Conservation (phyloP, 768 basidiomycete genomes). For the Leccinum fibrillosum region DNA sequence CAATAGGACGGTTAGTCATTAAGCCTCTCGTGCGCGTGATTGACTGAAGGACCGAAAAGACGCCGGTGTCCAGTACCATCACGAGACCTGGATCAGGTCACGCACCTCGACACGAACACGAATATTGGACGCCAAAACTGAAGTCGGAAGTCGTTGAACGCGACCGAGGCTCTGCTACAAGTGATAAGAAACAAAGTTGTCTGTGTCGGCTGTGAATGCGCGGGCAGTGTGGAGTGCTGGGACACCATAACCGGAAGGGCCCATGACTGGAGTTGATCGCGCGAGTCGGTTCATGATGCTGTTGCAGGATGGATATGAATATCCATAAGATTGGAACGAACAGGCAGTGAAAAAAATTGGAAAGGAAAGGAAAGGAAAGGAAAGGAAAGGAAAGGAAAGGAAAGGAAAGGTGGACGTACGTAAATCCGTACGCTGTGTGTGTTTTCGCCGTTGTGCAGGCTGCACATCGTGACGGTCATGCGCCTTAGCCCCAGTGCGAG, state of each 20-base stretch:
- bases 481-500: too few relatives aligned
- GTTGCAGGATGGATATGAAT: not conserved
- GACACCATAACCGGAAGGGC: constrained; percentile 24
- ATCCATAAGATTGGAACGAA: constrained; percentile 11
- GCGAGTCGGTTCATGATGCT: not conserved
- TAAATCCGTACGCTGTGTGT: constrained; percentile 38
- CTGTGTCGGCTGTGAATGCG: constrained; percentile 27
- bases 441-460: constrained; percentile 23
- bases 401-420: constrained; percentile 15
- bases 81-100: too few relatives aligned
- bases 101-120: constrained; percentile 16
- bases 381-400: too few relatives aligned
- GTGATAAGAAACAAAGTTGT: constrained; percentile 25
- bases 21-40: too few relatives aligned
- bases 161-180: constrained; percentile 22
- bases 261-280: constrained; percentile 24
- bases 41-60: too few relatives aligned
- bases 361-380: too few relatives aligned
- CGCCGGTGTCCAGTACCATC: too few relatives aligned
- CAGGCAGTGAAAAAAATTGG: too few relatives aligned
- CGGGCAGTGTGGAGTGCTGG: constrained; percentile 21
- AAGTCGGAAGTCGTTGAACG: constrained; percentile 23
- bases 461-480: too few relatives aligned
- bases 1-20: too few relatives aligned
- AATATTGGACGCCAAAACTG: constrained; percentile 19